These are phyloP conservation scores for Immersiella caudata DNA, from an alignment of 495 filamentous ascomycete species.

Conservation along the genomic window DNA sequence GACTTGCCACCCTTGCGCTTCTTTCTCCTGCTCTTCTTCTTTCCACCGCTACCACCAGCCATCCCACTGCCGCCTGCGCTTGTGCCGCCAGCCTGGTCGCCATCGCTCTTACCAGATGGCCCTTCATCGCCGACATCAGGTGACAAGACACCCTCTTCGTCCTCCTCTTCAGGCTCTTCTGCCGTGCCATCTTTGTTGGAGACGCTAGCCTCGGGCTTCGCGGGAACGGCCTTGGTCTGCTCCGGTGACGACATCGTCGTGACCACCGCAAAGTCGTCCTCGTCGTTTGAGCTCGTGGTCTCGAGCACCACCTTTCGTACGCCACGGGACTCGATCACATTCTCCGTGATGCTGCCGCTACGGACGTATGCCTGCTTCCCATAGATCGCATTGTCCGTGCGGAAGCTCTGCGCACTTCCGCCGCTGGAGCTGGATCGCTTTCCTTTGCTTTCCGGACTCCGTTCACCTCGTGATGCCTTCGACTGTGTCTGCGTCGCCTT, in stretches of 20 bases:
- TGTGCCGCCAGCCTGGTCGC: constrained; percentile 24
- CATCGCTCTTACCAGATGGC: neutral
- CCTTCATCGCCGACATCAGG: constrained; percentile 22
- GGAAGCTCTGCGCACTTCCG: constrained; percentile 26
- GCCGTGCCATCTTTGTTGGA: constrained; percentile 22
- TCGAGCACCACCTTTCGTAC: constrained; percentile 85
- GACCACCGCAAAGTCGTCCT: constrained; percentile 31
- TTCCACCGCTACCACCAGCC: constrained; percentile 25
- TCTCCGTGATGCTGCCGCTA: constrained; percentile 88
- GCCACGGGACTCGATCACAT: constrained; percentile 77
- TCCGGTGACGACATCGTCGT: constrained; percentile 21
- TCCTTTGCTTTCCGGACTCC: neutral
- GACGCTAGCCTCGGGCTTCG: neutral
- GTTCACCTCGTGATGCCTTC: constrained; percentile 16
- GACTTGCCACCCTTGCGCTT: constrained; percentile 48
- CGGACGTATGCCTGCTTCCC: constrained; percentile 62
- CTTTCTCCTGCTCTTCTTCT: constrained; percentile 46
- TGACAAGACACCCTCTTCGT: constrained; percentile 24
- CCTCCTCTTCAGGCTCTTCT: constrained; percentile 25
- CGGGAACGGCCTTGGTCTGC: constrained; percentile 17
- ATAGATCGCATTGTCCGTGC: constrained; percentile 21
- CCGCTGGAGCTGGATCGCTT: constrained; percentile 25
- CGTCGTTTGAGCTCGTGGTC: constrained; percentile 57
- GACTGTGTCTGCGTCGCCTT: constrained; percentile 33
- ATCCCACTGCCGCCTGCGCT: constrained; percentile 15